Evolutionary conservation across 2,329 filamentous ascomycete genomes (phyloP).

Genomic region (Colletotrichum godetiae): DNA sequence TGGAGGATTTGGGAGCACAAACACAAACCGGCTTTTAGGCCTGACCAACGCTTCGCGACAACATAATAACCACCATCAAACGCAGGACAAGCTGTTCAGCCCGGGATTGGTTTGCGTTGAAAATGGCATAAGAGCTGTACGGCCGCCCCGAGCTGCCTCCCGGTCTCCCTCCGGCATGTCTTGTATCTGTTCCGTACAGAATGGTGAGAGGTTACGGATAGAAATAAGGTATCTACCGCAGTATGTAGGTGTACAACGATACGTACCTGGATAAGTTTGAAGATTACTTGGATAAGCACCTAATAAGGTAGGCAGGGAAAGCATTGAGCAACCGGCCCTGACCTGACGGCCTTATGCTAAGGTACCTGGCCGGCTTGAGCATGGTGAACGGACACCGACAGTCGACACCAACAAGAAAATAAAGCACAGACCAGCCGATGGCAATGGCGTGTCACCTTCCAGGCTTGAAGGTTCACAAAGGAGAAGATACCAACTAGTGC

Average conservation of each 20-base stretch:
- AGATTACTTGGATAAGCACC: neutral
- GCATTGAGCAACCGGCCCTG: neutral
- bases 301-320: neutral
- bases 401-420: neutral
- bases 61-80: neutral
- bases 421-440: constrained; percentile 23
- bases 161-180: neutral
- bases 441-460: constrained; percentile 19
- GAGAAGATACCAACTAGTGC: constrained; percentile 4
- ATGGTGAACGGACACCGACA: neutral
- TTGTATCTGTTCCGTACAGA: neutral
- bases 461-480: constrained; percentile 8
- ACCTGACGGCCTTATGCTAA: constrained; percentile 3
- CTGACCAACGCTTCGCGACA: neutral
- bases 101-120: neutral
- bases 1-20: neutral
- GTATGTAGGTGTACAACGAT: too few species aligned
- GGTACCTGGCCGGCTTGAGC: constrained; percentile 5
- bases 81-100: neutral
- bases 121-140: neutral
- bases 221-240: neutral
- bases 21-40: neutral
- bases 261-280: too few species aligned
- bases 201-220: neutral
- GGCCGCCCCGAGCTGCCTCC: neutral